These are phyloP conservation scores for Anthoceros angustus DNA, from an alignment of 225 moss, liverwort and hornwort genomes.

Conservation along the genomic window DNA sequence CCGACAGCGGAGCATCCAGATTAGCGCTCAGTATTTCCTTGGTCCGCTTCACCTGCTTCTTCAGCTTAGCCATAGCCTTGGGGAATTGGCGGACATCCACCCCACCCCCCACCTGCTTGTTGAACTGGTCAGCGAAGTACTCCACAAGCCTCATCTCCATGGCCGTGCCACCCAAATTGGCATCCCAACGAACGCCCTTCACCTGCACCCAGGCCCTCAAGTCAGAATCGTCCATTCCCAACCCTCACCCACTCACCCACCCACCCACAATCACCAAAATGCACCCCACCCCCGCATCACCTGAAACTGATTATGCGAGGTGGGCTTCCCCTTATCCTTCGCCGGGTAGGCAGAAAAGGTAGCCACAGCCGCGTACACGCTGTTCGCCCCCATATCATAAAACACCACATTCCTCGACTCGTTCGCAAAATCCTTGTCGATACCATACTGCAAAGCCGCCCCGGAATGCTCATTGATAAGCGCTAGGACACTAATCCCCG, in stretches of 20 bases:
- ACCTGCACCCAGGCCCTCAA: constrained; percentile 24
- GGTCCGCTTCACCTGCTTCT: constrained; percentile 94
- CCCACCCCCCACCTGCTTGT: constrained; percentile 32
- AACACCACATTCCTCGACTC: constrained; percentile 70
- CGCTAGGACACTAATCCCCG: constrained; percentile 67
- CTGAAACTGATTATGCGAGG: constrained; percentile 86
- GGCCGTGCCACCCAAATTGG: constrained; percentile 68
- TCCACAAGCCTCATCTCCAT: constrained; percentile 81
- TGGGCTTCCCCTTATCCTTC: constrained; percentile 62
- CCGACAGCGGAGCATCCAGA: constrained; percentile 75
- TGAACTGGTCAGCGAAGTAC: constrained; percentile 76
- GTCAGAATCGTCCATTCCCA: not conserved
- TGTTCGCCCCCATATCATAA: constrained; percentile 98
- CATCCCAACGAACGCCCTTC: constrained; percentile 81
- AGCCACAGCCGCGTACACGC: constrained; percentile 69
- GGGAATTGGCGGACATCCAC: constrained; percentile 69
- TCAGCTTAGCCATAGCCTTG: constrained; percentile 94
- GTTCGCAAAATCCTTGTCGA: constrained; percentile 85
- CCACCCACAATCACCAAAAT: too few relatives aligned
- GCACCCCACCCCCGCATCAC: constrained; percentile 20
- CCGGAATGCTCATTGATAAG: constrained; percentile 76
- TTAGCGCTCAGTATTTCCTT: constrained; percentile 97
- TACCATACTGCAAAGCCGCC: constrained; percentile 90
- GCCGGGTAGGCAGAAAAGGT: constrained; percentile 66
- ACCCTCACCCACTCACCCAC: not conserved